Percentiles rank a stretch among this genome's conserved stretches.
Evolutionary conservation across 2,329 filamentous ascomycete species (phyloP).

Genomic region (Aspergillus uvarum): DNA sequence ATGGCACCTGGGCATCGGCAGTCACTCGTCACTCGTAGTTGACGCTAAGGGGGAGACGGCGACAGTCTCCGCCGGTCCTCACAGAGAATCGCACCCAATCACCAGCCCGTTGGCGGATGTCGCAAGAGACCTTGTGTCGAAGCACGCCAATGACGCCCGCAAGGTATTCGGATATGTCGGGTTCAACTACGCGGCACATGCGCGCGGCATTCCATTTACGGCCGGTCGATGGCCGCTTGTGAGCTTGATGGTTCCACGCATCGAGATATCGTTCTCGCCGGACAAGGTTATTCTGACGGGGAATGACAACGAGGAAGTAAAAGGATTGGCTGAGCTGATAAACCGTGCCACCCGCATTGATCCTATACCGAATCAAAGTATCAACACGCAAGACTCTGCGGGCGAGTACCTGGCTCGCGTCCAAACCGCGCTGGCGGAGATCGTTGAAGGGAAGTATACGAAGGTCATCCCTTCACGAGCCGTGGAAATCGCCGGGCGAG

Average conservation of each 20-base stretch:
- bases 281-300: not conserved
- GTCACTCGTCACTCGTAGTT: conserved; percentile 8
- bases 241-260: conserved; percentile 9
- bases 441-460: conserved; percentile 7
- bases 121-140: conserved; percentile 8
- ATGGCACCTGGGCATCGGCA: conserved; percentile 17
- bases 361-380: not conserved
- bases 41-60: conserved; percentile 9
- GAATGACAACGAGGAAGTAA: not conserved
- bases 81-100: not conserved
- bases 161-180: conserved; percentile 17
- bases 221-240: conserved; percentile 15
- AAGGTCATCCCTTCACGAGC: conserved; percentile 19
- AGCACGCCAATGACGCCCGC: not conserved
- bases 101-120: not conserved
- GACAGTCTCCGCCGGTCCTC: not conserved
- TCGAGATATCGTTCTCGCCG: not conserved
- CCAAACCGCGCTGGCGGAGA: conserved; percentile 6
- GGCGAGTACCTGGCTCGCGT: conserved; percentile 6
- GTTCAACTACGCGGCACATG: conserved; percentile 18
- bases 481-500: conserved; percentile 2
- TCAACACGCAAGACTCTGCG: not conserved
- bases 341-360: not conserved
- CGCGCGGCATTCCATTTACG: conserved; percentile 3
- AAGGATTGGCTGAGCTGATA: not conserved